These are phyloP conservation scores for Hypoxylon sp. DNA, from an alignment of 2,329 filamentous ascomycete genomes.

Conservation along the genomic window DNA sequence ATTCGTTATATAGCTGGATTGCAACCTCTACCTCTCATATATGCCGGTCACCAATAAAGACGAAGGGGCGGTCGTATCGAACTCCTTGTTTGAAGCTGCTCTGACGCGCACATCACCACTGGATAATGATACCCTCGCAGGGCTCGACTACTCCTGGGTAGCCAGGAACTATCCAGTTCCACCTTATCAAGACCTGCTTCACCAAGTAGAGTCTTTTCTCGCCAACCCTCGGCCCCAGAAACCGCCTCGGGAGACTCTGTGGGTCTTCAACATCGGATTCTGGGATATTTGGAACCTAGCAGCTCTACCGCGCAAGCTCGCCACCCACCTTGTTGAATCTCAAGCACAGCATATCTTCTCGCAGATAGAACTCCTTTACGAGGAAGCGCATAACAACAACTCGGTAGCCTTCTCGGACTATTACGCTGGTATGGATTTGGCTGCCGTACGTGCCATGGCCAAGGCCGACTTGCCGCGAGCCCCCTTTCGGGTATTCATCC, in stretches of 20 bases:
- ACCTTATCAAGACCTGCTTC: constrained; percentile 58
- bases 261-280: constrained; percentile 67
- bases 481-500: constrained; percentile 66
- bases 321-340: constrained; percentile 57
- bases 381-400: constrained; percentile 58
- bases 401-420: constrained; percentile 65
- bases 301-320: constrained; percentile 60
- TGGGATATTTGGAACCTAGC: constrained; percentile 70
- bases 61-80: constrained; percentile 70
- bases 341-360: constrained; percentile 60
- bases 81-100: constrained; percentile 65
- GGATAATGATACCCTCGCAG: constrained; percentile 55
- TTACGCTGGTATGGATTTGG: constrained; percentile 53
- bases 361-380: constrained; percentile 64
- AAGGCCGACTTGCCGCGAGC: constrained; percentile 38
- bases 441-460: constrained; percentile 40
- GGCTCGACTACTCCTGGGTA: constrained; percentile 61
- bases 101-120: constrained; percentile 54
- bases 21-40: constrained; percentile 63
- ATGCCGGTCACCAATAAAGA: constrained; percentile 62
- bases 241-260: constrained; percentile 64
- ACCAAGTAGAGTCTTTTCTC: constrained; percentile 65
- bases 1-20: constrained; percentile 59
- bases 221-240: constrained; percentile 53
- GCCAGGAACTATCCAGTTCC: constrained; percentile 60